Percentiles rank a stretch among this genome's conserved stretches.
Conservation (phyloP, 768 basidiomycete species). For the Fistulinella prunicolor region DNA sequence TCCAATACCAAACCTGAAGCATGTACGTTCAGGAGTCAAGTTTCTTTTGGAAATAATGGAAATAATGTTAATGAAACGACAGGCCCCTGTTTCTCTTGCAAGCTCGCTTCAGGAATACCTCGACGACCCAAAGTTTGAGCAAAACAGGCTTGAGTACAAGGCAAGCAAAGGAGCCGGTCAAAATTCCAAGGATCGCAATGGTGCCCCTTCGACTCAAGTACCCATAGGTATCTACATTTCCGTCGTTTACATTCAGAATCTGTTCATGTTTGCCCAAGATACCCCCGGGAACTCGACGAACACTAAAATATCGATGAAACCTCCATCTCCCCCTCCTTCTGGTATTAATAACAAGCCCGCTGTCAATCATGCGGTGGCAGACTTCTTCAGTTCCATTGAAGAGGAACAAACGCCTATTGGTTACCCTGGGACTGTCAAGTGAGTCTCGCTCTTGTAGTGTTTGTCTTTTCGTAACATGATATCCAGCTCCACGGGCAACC, state of each 20-base stretch:
- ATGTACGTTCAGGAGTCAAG: conserved; percentile 49
- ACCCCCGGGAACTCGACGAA: conserved; percentile 18
- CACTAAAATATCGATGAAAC: conserved; percentile 19
- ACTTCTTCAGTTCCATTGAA: conserved; percentile 92
- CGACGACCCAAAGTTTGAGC: conserved; percentile 94
- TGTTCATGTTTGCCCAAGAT: conserved; percentile 12
- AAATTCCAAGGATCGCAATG: conserved; percentile 12
- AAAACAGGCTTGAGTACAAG: conserved; percentile 91
- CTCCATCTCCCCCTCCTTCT: conserved; percentile 24
- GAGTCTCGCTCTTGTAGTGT: neutral
- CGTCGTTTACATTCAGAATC: neutral
- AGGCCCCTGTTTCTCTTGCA: conserved; percentile 96
- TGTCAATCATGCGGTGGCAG: conserved; percentile 54
- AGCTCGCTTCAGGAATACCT: conserved; percentile 93
- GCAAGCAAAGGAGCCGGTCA: conserved; percentile 68
- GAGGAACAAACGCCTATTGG: conserved; percentile 72
- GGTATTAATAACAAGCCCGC: conserved; percentile 32
- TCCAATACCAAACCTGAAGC: conserved; percentile 90
- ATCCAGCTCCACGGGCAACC: conserved; percentile 44
- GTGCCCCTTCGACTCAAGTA: conserved; percentile 7
- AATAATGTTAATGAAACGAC: neutral
- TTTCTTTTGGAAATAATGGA: neutral
- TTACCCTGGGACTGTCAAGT: conserved; percentile 59
- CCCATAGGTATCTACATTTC: conserved; percentile 15
- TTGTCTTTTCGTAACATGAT: conserved; percentile 10